Percentiles rank a stretch among this genome's conserved stretches.
phyloP scores from a whole-genome alignment of 2,329 filamentous ascomycete species.

The Madurella mycetomatis region DNA sequence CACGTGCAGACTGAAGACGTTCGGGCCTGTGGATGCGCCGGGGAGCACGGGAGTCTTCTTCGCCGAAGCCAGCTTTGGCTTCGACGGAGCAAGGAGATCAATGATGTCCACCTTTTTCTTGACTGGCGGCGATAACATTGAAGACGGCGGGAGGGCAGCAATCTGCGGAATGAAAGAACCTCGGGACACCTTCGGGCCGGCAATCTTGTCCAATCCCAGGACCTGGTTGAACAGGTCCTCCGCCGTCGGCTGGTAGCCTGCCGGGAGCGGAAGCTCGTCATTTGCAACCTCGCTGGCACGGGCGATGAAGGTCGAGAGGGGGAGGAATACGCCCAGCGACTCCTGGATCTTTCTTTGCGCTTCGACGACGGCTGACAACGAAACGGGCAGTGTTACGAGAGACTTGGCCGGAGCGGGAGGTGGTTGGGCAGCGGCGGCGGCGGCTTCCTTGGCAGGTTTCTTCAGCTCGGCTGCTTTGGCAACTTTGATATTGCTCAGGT shows the following conservation, averaged over 20 bases:
- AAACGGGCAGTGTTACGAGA: conserved; percentile 69
- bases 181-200: conserved; percentile 45
- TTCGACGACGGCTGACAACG: conserved; percentile 71
- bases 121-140: conserved; percentile 32
- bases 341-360: conserved; percentile 76
- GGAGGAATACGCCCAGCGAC: conserved; percentile 73
- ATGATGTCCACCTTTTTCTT: conserved; percentile 69
- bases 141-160: conserved; percentile 47
- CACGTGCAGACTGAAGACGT: conserved; percentile 79
- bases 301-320: conserved; percentile 80
- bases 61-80: conserved; percentile 18
- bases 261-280: conserved; percentile 69
- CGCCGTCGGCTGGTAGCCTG: conserved; percentile 60
- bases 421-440: conserved; percentile 31
- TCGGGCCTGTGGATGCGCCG: conserved; percentile 54
- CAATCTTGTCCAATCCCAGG: conserved; percentile 59
- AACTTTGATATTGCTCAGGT: conserved; percentile 92
- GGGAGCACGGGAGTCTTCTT: conserved; percentile 35
- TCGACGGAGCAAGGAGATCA: conserved; percentile 60
- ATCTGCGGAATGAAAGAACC: conserved; percentile 71
- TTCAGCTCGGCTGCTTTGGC: conserved; percentile 44
- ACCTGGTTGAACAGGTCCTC: conserved; percentile 88
- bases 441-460: conserved; percentile 35
- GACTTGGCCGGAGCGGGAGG: conserved; percentile 44
- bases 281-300: conserved; percentile 85